A percentile compares a stretch with the other conserved stretches of the same genome.
phyloP scores from a whole-genome alignment of 1,284 basidiomycete genomes.

The Puccinia triticina region DNA sequence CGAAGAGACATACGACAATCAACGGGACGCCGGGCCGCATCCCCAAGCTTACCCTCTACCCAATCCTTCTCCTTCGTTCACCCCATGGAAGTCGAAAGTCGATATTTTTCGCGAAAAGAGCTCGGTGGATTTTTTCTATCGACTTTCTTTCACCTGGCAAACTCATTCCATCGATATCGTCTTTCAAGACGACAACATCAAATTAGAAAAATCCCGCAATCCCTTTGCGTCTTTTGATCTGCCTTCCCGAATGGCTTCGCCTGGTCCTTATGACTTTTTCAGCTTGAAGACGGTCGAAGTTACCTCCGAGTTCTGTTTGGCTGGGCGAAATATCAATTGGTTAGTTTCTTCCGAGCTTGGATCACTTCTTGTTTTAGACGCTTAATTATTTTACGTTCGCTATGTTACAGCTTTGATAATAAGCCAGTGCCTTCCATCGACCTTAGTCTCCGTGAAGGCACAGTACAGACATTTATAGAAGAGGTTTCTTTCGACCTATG shows the following conservation, averaged over 20 bases:
- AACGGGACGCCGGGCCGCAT: constrained; percentile 5
- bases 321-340: constrained; percentile 17
- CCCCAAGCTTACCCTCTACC: constrained; percentile 49
- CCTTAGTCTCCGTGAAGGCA: constrained; percentile 35
- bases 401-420: constrained; percentile 13
- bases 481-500: constrained; percentile 46
- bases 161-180: constrained; percentile 35
- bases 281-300: constrained; percentile 22
- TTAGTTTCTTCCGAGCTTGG: background rate
- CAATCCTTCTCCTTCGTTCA: constrained; percentile 1
- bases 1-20: constrained; percentile 6
- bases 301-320: constrained; percentile 21
- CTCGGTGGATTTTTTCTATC: constrained; percentile 48
- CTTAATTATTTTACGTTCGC: background rate
- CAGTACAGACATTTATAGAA: constrained; percentile 39
- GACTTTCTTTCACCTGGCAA: constrained; percentile 35
- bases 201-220: constrained; percentile 11
- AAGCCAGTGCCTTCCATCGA: constrained; percentile 32
- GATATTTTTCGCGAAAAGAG: constrained; percentile 44
- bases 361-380: background rate
- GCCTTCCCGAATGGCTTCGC: background rate
- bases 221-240: constrained; percentile 27
- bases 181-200: constrained; percentile 34
- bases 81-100: constrained; percentile 42
- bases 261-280: constrained; percentile 26